Evolutionary conservation across 495 filamentous ascomycete species (phyloP).

Genomic region (Cudoniella acicularis): DNA sequence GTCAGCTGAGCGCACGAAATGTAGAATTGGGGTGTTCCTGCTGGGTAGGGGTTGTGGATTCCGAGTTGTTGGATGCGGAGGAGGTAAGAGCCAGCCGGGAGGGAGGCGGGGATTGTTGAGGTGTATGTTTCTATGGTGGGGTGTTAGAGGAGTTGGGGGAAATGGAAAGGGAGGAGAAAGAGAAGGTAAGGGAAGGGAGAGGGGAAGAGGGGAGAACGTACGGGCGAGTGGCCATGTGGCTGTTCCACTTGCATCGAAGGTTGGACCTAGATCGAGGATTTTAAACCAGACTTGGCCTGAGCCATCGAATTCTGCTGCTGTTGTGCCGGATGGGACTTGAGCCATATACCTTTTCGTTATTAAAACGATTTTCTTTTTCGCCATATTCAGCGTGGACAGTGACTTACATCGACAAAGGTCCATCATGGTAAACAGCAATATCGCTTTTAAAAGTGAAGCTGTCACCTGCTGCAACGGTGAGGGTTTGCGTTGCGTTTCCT

Average conservation of each 20-base stretch:
- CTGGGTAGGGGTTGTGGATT: slow-evolving; percentile 54
- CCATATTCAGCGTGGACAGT: not conserved
- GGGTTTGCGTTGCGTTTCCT: slow-evolving; percentile 25
- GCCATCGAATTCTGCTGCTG: slow-evolving; percentile 40
- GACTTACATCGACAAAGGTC: slow-evolving; percentile 30
- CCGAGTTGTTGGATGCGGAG: slow-evolving; percentile 59
- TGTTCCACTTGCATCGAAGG: slow-evolving; percentile 10
- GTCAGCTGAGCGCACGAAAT: slow-evolving; percentile 57
- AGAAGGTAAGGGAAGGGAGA: not conserved
- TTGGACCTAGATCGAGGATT: slow-evolving; percentile 10
- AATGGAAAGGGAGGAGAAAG: no score
- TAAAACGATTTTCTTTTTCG: no score
- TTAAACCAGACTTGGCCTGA: slow-evolving; percentile 46
- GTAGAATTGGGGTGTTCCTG: slow-evolving; percentile 47
- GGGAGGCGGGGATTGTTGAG: slow-evolving; percentile 50
- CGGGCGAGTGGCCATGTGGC: slow-evolving; percentile 39
- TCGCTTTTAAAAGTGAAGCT: slow-evolving; percentile 41
- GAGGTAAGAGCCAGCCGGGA: slow-evolving; percentile 57
- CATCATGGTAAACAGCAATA: slow-evolving; percentile 38
- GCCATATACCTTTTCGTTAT: slow-evolving; percentile 41
- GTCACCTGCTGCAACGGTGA: slow-evolving; percentile 44
- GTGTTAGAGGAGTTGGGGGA: no score
- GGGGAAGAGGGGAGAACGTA: slow-evolving; percentile 15
- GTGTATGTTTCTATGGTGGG: slow-evolving; percentile 38
- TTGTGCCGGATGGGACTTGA: slow-evolving; percentile 36